Conservation (phyloP, 1,139 yeast genomes). For the Nakaseomyces uthaithaninus region DNA sequence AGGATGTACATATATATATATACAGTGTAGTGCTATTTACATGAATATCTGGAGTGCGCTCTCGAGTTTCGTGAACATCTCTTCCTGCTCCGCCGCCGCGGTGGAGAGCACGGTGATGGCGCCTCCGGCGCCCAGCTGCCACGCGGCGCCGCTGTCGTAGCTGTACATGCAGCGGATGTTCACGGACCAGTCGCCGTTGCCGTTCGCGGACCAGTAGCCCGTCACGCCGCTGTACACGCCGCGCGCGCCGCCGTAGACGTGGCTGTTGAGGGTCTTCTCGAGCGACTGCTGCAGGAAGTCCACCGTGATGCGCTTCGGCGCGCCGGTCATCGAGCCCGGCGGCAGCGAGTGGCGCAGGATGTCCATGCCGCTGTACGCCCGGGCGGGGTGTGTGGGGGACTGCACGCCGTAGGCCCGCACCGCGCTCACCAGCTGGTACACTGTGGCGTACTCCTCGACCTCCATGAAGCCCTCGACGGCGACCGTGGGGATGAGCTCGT, state of each 20-base stretch:
- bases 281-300: slow-evolving; percentile 54
- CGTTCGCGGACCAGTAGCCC: slow-evolving; percentile 90
- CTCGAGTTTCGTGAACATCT: slow-evolving; percentile 72
- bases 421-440: slow-evolving; percentile 85
- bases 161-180: slow-evolving; percentile 76
- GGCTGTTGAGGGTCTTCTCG: slow-evolving; percentile 35
- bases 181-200: slow-evolving; percentile 93
- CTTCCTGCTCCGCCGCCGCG: slow-evolving; percentile 80
- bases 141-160: slow-evolving; percentile 41
- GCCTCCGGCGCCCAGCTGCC: slow-evolving; percentile 98
- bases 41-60: slow-evolving; percentile 65
- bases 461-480: slow-evolving; percentile 73
- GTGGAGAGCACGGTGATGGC: slow-evolving; percentile 90
- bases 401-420: slow-evolving; percentile 53
- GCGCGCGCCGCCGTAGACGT: slow-evolving; percentile 41
- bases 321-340: slow-evolving; percentile 99
- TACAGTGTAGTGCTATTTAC: slow-evolving; percentile 1
- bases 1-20: too few species aligned
- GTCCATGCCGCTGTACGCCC: slow-evolving; percentile 61
- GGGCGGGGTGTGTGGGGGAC: slow-evolving; percentile 11
- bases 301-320: slow-evolving; percentile 91
- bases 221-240: slow-evolving; percentile 92
- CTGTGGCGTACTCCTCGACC: slow-evolving; percentile 88
- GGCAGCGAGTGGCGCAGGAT: slow-evolving; percentile 73
- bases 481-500: slow-evolving; percentile 59